Base-by-base conservation (phyloP, 306 rosid genomes). In the Cucumis melo region DNA sequence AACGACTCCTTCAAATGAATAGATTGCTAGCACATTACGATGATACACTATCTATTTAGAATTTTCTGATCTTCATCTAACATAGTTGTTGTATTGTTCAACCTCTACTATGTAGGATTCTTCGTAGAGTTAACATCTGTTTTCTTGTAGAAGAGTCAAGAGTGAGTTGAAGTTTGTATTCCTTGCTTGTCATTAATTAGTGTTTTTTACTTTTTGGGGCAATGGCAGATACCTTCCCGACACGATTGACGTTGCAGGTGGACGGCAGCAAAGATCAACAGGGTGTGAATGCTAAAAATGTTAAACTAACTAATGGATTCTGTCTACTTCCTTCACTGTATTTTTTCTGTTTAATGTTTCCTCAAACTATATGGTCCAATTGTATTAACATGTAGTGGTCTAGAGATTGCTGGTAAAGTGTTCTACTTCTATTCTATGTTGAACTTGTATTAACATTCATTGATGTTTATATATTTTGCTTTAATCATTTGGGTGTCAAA, bases 201-300 rank as follows among this genome's bases (percentile, higher is more conserved):
- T 29, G 14, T 32, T 23, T 72, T 21, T 73, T 41, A 27, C 27
- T 29, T 70, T 63, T 16, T 60, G 51, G 78, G 73, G 20, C 75
- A 66, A 54, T 79, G 64, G 63, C 81, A 93, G 98, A 84, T 93
- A 93, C 84, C 87, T 93, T 23, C 98, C 98, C 8, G 98, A 93
- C 79, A 86, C 96, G 46, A 88, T 93, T 19, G 97, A 93, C 57
- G 93, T 93, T 46, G 92, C 73, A 14, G 88, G 90, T 42, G 98
- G 93, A 46, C 84, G 90, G 79, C 98, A 91, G 66, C 98, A 91
- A 80, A 89, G 96, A 85, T 89, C 98, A 14, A 89, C 97, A 0
- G 98, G 97, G 27, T 93, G 98, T 81, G 98, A 91, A 84, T 93
- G 98, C 79, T 93, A 82, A 46, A 46, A 48, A 17, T 62, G 74